Base-by-base conservation (phyloP, 148 eudicot genomes). In the Cornus florida region DNA sequence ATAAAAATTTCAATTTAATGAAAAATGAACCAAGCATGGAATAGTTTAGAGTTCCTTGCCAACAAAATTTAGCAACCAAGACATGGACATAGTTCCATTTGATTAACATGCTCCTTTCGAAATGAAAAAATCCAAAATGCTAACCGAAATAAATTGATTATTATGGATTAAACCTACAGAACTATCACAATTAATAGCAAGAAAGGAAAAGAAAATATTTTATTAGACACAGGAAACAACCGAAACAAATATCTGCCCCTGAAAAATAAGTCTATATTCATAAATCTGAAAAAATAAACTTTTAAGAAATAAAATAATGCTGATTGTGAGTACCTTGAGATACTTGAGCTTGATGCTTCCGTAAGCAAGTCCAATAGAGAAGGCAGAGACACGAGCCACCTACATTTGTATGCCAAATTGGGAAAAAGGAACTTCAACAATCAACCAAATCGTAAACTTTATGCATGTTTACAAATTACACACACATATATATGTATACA, bases 381-480 rank as follows among this genome's bases (percentile, higher is more conserved):
- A 88, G 1, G 90, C 90, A 0, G 92, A 91, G 10, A 76, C 85
- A 75, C 95, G 89, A 81, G 92, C 91, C 64, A 89, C 95, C 95
- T 62, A n/a, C 23, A 62, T 60, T 12, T 12, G 12, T 14, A 11
- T 53, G 19, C 59, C 59, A 53, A 53, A 11, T 53, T 16, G 59
- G 59, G 59, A 14, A 16, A 53, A 53, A 13, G 19, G 2, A 19
- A 11, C 17, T 53, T 62, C 66, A 62, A 62, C 66, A n/a, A 62
- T 62, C 66, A 62, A 24, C 66, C 22, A 62, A 57, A 62, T 17
- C 66, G 24, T 62, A 20, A 4, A 24, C 0, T 62, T 3, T n/a
- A 17, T 62, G 9, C 11, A 62, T n/a, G 2, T n/a, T 24, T 17
- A 20, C 19, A 1, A 0, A 57, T 57, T 57, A 57, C 14, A 22